These are phyloP conservation scores for Taiwanofungus camphoratus DNA, from an alignment of 1,284 basidiomycete genomes.

Conservation along the genomic window DNA sequence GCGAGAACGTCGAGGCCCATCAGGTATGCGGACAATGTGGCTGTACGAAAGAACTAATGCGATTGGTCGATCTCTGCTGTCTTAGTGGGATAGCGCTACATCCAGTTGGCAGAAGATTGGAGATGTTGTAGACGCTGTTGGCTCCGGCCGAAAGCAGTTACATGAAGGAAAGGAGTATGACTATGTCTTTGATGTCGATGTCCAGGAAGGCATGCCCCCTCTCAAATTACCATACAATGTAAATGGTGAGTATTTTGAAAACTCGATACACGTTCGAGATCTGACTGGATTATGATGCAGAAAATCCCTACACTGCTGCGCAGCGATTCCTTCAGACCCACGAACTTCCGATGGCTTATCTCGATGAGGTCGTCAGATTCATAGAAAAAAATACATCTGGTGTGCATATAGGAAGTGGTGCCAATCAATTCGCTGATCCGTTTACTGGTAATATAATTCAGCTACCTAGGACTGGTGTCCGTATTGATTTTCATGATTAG, in stretches of 20 bases:
- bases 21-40: conserved; percentile 64
- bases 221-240: conserved; percentile 94
- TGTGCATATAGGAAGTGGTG: conserved; percentile 56
- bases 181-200: conserved; percentile 98
- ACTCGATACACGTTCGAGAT: no score
- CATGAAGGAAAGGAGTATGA: conserved; percentile 94
- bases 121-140: conserved; percentile 92
- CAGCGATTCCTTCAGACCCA: conserved; percentile 84
- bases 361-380: conserved; percentile 90
- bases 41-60: no score
- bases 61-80: no score
- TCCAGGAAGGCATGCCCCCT: conserved; percentile 88
- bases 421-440: conserved; percentile 76
- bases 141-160: conserved; percentile 81
- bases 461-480: neutral
- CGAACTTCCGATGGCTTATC: conserved; percentile 77
- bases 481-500: conserved; percentile 25
- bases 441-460: conserved; percentile 67
- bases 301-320: conserved; percentile 90
- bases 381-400: conserved; percentile 90
- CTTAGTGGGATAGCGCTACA: conserved; percentile 70
- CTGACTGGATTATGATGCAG: conserved; percentile 37
- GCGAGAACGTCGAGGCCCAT: conserved; percentile 79
- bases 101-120: conserved; percentile 90
- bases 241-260: conserved; percentile 54